Conservation (phyloP, 2,329 filamentous ascomycete species). For the Colletotrichum caudatum region DNA sequence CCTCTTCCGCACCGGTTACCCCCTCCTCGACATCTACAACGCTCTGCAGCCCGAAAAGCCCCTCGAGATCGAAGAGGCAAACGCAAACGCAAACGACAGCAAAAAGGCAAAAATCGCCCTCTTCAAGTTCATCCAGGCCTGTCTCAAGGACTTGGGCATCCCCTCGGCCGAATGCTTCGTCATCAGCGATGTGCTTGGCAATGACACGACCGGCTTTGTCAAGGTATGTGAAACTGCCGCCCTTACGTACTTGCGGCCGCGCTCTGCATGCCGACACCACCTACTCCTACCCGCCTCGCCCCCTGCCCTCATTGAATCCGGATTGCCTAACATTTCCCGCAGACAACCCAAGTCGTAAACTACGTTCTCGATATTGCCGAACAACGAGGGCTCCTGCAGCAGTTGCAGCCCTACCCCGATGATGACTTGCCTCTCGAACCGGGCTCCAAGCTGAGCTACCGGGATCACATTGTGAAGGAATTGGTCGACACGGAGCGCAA, state of each 20-base stretch:
- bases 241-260: constrained; percentile 3
- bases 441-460: constrained; percentile 76
- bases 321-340: constrained; percentile 16
- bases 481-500: constrained; percentile 95
- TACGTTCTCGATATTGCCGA: constrained; percentile 89
- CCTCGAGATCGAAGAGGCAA: constrained; percentile 74
- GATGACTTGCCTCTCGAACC: constrained; percentile 64
- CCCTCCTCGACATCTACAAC: constrained; percentile 91
- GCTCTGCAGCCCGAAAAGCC: constrained; percentile 77
- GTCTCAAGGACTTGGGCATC: constrained; percentile 84
- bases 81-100: constrained; percentile 67
- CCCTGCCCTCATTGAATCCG: constrained; percentile 7
- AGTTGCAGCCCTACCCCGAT: constrained; percentile 69
- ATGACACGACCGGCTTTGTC: constrained; percentile 96
- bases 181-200: constrained; percentile 89
- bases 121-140: constrained; percentile 93
- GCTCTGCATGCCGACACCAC: neutral
- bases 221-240: constrained; percentile 69
- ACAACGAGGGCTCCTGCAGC: constrained; percentile 77
- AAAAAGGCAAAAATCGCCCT: constrained; percentile 89
- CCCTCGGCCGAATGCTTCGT: constrained; percentile 88
- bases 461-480: constrained; percentile 92
- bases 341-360: constrained; percentile 91
- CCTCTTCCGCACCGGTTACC: constrained; percentile 84
- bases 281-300: neutral